phyloP scores from a whole-genome alignment of 1,284 basidiomycete genomes.

The Naganishia cerealis region DNA sequence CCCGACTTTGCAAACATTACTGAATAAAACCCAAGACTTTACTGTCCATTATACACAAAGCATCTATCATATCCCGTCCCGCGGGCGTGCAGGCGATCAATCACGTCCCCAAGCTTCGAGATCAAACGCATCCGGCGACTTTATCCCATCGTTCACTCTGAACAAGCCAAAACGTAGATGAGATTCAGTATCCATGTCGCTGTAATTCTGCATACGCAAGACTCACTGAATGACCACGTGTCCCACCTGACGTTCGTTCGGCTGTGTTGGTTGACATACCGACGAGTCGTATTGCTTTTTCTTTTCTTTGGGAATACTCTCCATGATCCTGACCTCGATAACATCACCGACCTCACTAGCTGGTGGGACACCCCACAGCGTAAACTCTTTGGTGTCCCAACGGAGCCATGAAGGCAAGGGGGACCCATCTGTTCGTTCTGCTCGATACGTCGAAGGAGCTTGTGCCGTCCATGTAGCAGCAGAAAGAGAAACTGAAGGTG shows the following conservation, averaged over 20 bases:
- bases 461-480: conserved; percentile 50
- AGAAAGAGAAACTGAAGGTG: conserved; percentile 48
- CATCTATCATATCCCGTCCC: conserved; percentile 6
- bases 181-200: background rate
- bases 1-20: background rate
- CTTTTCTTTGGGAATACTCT: conserved; percentile 46
- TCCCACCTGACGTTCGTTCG: conserved; percentile 48
- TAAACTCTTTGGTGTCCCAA: conserved; percentile 50
- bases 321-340: conserved; percentile 44
- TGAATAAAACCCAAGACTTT: conserved; percentile 3
- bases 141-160: conserved; percentile 28
- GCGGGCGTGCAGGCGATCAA: background rate
- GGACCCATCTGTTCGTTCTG: conserved; percentile 43
- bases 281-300: conserved; percentile 44
- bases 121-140: conserved; percentile 30
- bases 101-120: conserved; percentile 28
- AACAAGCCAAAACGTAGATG: background rate
- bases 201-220: background rate
- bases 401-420: conserved; percentile 49
- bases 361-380: conserved; percentile 51
- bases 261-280: conserved; percentile 44
- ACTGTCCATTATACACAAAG: conserved; percentile 26
- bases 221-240: conserved; percentile 45
- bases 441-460: conserved; percentile 49
- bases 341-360: conserved; percentile 40